Evolutionary conservation across 106 monocot species (phyloP).

Genomic region (Platanthera guangdongensis): DNA sequence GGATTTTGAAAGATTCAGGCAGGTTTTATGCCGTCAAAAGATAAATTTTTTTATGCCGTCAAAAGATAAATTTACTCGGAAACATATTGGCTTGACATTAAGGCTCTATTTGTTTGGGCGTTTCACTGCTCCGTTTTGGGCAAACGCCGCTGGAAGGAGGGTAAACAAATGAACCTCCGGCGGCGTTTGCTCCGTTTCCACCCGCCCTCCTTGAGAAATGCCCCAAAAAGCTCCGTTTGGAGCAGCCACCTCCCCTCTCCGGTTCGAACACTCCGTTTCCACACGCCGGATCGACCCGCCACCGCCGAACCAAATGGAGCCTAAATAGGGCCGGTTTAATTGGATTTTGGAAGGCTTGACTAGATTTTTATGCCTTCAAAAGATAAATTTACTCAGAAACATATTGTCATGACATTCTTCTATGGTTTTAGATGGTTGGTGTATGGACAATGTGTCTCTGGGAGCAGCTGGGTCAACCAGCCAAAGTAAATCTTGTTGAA

Average conservation of each 20-base stretch:
- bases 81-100: neutral
- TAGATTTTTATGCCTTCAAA: neutral
- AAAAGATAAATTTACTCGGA: neutral
- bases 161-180: too few relatives aligned
- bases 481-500: conserved; percentile 72
- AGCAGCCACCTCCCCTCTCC: too few relatives aligned
- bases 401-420: neutral
- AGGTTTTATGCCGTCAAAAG: neutral
- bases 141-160: too few relatives aligned
- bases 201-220: too few relatives aligned
- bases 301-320: too few relatives aligned
- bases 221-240: too few relatives aligned
- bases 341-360: neutral
- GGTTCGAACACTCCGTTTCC: too few relatives aligned
- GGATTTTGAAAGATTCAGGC: neutral
- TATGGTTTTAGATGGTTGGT: conserved; percentile 69
- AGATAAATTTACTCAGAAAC: neutral
- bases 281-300: too few relatives aligned
- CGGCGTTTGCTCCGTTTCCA: too few relatives aligned
- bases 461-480: conserved; percentile 88
- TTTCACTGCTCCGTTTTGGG: too few relatives aligned
- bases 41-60: neutral
- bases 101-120: too few relatives aligned
- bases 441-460: conserved; percentile 95
- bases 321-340: neutral